Evolutionary conservation across 352 stramenopile species (phyloP), one percentile per base, ranked within the genome.

Genomic region (Phytopythium litorale): DNA sequence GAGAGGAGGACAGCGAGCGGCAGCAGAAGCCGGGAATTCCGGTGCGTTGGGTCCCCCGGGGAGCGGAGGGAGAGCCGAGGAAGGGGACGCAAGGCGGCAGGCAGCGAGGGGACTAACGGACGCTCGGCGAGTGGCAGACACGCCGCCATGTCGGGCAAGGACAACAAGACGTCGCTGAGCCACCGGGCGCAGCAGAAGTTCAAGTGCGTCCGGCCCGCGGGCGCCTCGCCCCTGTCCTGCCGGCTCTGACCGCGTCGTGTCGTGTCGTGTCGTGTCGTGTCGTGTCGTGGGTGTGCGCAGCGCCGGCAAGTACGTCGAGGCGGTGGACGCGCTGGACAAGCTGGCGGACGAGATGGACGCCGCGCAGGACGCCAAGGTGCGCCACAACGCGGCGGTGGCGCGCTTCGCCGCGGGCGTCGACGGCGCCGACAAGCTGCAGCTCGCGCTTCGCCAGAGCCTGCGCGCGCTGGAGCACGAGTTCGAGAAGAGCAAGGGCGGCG

Each of bases 141-240:
- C 23, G 12, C n/a, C 21, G 46, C 13, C 61, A 92, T 92, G 83
- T 90, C 80, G 61, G 78, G 75, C 28, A 92, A 94, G 68, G 81
- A 91, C 71, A 94, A 91, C 76, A 94, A 92, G 74, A 89, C 82
- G 51, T 94, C 85, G 72, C 74, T 94, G 59, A 87, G 81, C 65
- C 85, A 94, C 68, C 85, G 85, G 56, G 85, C 85, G 33, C 85
- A 94, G 73, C 85, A 92, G 66, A 94, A 94, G 66, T 94, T 88
- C 78, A 94, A 94, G 84, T 92, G 63, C 50, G 84, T 3, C 18
- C 19, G 18, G 28, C 28, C 28, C 5, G 28, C 28, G 28, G 28
- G 1, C 52, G 4, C 28, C 7, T 21, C 3, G 50, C 4, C 4
- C 30, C 2, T 49, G 35, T 15, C 13, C 12, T 16, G 37, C 7